Conservation (phyloP, 768 basidiomycete genomes). For the Auriscalpium orientale region DNA sequence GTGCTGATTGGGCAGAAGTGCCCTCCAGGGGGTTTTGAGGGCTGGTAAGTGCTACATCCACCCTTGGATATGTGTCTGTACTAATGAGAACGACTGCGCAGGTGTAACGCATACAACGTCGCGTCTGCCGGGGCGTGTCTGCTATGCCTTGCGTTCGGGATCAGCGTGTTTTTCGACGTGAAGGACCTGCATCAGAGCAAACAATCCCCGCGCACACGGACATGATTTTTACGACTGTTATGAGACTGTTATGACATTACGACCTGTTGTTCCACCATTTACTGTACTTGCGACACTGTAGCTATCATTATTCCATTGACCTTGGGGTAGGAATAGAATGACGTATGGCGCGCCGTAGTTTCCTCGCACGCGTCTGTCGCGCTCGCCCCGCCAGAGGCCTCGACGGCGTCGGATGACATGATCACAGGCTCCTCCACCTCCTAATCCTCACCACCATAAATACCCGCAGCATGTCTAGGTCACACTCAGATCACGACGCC, state of each 20-base stretch:
- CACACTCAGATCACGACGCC: not conserved
- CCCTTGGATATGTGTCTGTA: slow-evolving; percentile 1
- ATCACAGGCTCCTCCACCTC: not conserved
- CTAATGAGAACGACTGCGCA: slow-evolving; percentile 17
- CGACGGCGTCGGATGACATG: not conserved
- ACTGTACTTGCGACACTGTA: not conserved
- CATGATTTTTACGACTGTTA: slow-evolving; percentile 17
- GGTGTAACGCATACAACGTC: slow-evolving; percentile 69
- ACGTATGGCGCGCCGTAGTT: not conserved
- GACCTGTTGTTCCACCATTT: not conserved
- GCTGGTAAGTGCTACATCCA: slow-evolving; percentile 41
- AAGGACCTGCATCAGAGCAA: slow-evolving; percentile 59
- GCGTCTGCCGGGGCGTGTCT: slow-evolving; percentile 58
- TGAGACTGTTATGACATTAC: not conserved
- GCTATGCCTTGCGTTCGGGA: slow-evolving; percentile 44
- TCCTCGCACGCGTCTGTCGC: not conserved
- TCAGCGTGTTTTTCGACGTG: slow-evolving; percentile 56
- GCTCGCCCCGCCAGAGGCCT: no score
- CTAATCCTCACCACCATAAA: not conserved
- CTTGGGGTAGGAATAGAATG: not conserved
- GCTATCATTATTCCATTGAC: not conserved
- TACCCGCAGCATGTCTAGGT: not conserved
- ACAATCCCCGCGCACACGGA: slow-evolving; percentile 53
- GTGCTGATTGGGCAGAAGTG: slow-evolving; percentile 57
- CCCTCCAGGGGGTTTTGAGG: slow-evolving; percentile 51